phyloP scores from a whole-genome alignment of 2,329 filamentous ascomycete genomes.

The Endothia cerciana region DNA sequence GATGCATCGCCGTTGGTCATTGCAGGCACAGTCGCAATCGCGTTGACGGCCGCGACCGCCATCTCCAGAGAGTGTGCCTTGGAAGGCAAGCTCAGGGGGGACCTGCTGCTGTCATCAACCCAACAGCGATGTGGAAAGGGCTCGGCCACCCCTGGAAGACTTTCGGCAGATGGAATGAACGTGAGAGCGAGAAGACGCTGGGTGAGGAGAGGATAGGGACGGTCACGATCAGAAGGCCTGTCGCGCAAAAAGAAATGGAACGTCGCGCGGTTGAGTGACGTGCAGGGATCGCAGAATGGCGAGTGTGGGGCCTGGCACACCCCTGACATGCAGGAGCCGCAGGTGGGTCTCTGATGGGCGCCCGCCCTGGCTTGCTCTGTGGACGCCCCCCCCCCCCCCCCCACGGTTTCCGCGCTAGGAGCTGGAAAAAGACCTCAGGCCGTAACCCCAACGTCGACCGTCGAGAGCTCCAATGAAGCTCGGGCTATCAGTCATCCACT shows the following conservation, averaged over 20 bases:
- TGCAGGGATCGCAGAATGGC: conserved; percentile 24
- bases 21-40: conserved; percentile 12
- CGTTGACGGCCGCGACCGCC: conserved; percentile 20
- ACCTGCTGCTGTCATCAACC: conserved; percentile 1
- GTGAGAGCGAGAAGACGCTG: neutral
- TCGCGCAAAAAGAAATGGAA: conserved; percentile 7
- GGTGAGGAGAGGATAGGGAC: neutral
- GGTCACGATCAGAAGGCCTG: conserved; percentile 1
- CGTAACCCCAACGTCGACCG: conserved; percentile 22
- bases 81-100: conserved; percentile 3
- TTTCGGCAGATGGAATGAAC: neutral
- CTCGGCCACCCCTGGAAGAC: neutral
- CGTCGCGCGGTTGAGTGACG: conserved; percentile 12
- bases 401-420: conserved; percentile 4
- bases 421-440: conserved; percentile 29
- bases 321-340: conserved; percentile 25
- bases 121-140: neutral
- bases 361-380: neutral
- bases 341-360: conserved; percentile 24
- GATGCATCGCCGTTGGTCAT: conserved; percentile 16
- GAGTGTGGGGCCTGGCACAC: conserved; percentile 11
- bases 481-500: conserved; percentile 23
- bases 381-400: conserved; percentile 3
- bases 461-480: conserved; percentile 24
- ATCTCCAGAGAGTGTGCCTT: conserved; percentile 20